Base-by-base conservation (phyloP, 2,329 filamentous ascomycete genomes). In the Hypoxylon sp. region DNA sequence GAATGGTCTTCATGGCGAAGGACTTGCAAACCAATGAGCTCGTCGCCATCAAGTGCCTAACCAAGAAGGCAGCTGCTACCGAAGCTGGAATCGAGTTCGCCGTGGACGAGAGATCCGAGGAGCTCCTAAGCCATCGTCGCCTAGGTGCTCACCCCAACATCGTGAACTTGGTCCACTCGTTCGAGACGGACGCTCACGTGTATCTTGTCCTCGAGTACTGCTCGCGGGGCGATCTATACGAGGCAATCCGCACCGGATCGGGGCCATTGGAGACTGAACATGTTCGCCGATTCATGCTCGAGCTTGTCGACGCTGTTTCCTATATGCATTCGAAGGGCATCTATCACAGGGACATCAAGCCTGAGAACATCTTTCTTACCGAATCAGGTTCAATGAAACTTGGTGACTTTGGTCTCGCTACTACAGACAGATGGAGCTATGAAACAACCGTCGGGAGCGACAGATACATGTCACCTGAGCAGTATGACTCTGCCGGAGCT, bases 381-480 rank as follows among this genome's bases (percentile, higher is more conserved):
- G 88, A 94, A 67, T 88, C 91, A 73, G 95, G 95, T 59, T 87
- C 91, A 42, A 92, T 98, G 92, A 99, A 99, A 84, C 90, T 99
- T 37, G 96, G 96, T 76, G 96, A 99, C 81, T 97, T 98, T 79
- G 96, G 96, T 60, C 86, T 99, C 70, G 94, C 94, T 56, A 98
- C 95, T 10, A 92, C 90, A 5, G 94, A 97, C 68, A 86, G 90
- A 74, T 97, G 94, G 94, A 97, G 93, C 24, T 92, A 92, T 75
- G 96, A 99, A 84, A 91, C 92, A 70, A 96, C 93, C 69, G 96
- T 99, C 51, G 96, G 96, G 72, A 98, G 96, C 79, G 96, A 99
- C 79, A 94, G 96, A 62, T 99, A 99, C 84, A 99, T 99, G 96
- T 94, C 96, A 62, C 96, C 96, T 4, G 96, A 99, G 82, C 96